These are phyloP conservation scores for Auxenochlorella pyrenoidosa DNA, from an alignment of 139 green algal genomes.

Conservation along the genomic window DNA sequence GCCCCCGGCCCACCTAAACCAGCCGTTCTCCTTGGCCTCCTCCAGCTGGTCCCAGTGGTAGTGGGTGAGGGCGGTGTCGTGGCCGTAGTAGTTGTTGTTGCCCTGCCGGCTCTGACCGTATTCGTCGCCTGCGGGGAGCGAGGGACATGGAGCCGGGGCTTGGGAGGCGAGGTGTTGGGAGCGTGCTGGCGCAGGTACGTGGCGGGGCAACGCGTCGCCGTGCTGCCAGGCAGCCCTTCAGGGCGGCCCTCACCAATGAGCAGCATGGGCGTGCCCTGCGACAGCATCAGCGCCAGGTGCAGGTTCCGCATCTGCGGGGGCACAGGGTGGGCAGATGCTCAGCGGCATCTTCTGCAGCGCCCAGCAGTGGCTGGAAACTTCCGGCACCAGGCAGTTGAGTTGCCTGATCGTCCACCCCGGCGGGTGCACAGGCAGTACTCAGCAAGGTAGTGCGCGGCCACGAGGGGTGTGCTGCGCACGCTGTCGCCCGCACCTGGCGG, in stretches of 20 bases:
- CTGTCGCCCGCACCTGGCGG: neutral
- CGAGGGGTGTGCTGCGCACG: neutral
- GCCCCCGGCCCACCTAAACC: conserved; percentile 49
- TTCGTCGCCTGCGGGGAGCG: conserved; percentile 82
- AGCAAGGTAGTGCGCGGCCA: too few relatives aligned
- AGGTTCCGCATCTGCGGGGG: conserved; percentile 94
- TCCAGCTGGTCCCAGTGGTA: conserved; percentile 81
- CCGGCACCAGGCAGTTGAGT: too few relatives aligned
- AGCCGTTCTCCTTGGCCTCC: conserved; percentile 42
- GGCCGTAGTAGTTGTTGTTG: conserved; percentile 99
- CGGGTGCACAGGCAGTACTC: too few relatives aligned
- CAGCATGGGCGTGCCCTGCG: conserved; percentile 96
- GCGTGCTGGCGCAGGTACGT: too few relatives aligned
- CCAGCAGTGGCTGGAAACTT: too few relatives aligned
- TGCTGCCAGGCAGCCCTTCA: too few relatives aligned
- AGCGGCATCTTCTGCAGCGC: too few relatives aligned
- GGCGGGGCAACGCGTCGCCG: too few relatives aligned
- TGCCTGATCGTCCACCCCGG: too few relatives aligned
- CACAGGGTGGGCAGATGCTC: neutral
- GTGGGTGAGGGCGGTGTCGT: conserved; percentile 87
- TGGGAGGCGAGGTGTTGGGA: too few relatives aligned
- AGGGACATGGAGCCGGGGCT: too few relatives aligned
- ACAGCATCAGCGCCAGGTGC: conserved; percentile 87
- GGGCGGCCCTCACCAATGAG: conserved; percentile 50
- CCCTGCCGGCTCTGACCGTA: conserved; percentile 80